Percentiles rank a stretch among this genome's conserved stretches.
Evolutionary conservation across 352 stramenopile species (phyloP).

Genomic region (Globisporangium okanoganense): DNA sequence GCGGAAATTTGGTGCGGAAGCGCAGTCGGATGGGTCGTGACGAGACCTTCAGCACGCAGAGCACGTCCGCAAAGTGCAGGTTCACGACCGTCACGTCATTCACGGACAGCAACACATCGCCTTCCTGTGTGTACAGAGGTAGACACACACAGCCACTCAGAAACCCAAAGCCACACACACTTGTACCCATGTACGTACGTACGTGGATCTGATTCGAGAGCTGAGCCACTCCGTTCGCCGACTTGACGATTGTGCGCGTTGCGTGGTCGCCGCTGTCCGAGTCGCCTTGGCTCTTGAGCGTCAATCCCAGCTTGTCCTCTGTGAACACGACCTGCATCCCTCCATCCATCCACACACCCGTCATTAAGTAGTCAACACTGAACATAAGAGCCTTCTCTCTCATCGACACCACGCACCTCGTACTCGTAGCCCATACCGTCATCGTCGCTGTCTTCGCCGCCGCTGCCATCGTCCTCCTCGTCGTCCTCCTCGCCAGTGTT

Average conservation of each 20-base stretch:
- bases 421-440: conserved; percentile 15
- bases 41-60: conserved; percentile 66
- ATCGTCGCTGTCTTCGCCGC: neutral
- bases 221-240: conserved; percentile 40
- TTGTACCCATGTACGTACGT: conserved; percentile 4
- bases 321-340: conserved; percentile 59
- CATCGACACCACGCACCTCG: conserved; percentile 2
- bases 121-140: conserved; percentile 51
- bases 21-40: conserved; percentile 59
- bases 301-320: conserved; percentile 55
- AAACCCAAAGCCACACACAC: neutral
- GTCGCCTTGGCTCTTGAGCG: conserved; percentile 37
- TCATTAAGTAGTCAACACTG: neutral
- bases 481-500: conserved; percentile 16
- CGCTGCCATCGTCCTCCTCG: conserved; percentile 6
- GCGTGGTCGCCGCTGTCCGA: conserved; percentile 16
- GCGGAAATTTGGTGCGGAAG: conserved; percentile 37
- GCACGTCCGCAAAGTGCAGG: conserved; percentile 62
- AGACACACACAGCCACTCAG: conserved; percentile 7
- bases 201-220: conserved; percentile 55
- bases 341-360: neutral
- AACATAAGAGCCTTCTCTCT: neutral
- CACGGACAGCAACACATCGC: conserved; percentile 62
- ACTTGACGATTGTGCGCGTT: conserved; percentile 51
- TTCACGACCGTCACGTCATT: conserved; percentile 65